Conservation (phyloP, 2,329 filamentous ascomycete species). For the Colletotrichum sp. region DNA sequence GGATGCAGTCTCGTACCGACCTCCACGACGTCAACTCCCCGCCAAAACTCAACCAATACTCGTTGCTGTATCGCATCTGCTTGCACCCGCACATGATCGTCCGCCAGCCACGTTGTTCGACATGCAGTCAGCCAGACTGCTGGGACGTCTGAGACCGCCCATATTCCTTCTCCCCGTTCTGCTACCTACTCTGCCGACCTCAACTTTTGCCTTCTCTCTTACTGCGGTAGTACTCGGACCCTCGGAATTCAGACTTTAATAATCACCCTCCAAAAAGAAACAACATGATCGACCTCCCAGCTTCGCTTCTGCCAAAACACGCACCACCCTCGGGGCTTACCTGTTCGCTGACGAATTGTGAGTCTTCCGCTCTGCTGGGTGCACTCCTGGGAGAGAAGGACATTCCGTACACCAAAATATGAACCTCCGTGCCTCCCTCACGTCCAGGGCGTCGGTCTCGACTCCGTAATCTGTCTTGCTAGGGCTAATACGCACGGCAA, state of each 20-base stretch:
- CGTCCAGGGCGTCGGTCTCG: not conserved
- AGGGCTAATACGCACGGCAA: not conserved
- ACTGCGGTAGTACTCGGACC: not conserved
- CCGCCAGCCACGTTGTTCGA: slow-evolving; percentile 2
- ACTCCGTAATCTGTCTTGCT: not conserved
- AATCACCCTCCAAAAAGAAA: not conserved
- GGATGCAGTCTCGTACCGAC: not conserved
- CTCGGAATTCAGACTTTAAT: not conserved
- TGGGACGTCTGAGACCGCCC: not conserved
- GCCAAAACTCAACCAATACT: not conserved
- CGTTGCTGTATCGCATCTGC: not conserved
- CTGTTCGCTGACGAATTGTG: not conserved
- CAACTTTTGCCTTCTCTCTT: not conserved
- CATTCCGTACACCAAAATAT: not conserved
- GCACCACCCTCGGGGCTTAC: not conserved
- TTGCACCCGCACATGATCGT: not conserved
- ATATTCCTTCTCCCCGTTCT: not conserved
- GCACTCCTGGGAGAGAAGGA: not conserved
- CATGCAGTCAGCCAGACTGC: not conserved
- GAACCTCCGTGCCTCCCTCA: not conserved
- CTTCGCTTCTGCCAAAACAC: not conserved
- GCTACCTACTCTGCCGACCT: not conserved
- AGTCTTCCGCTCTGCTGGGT: not conserved
- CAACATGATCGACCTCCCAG: not conserved
- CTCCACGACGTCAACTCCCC: not conserved